A percentile compares a stretch with the other conserved stretches of the same genome.
Evolutionary conservation across 257 asterid species (phyloP).

Genomic region (Lycium ferocissimum): DNA sequence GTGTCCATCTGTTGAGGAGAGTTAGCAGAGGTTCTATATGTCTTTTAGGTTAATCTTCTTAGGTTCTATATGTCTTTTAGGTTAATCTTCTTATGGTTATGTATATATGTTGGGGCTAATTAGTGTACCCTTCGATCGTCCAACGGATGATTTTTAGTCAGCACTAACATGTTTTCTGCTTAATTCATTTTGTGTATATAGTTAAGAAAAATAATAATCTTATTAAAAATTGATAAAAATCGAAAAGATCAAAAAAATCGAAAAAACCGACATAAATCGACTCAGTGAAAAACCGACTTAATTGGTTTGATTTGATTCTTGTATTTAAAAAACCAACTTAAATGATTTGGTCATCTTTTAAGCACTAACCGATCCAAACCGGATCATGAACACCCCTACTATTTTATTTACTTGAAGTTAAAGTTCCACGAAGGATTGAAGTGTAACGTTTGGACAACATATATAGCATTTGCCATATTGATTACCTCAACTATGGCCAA

Average conservation of each 20-base stretch:
- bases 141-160: background rate
- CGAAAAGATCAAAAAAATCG: too few relatives aligned
- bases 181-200: too few relatives aligned
- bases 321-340: too few relatives aligned
- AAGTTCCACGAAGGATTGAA: conserved; percentile 8
- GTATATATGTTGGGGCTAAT: background rate
- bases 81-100: background rate
- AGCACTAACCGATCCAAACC: too few relatives aligned
- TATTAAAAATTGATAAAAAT: too few relatives aligned
- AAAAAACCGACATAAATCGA: too few relatives aligned
- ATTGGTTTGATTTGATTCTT: too few relatives aligned
- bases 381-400: background rate
- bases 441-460: background rate
- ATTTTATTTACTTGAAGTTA: background rate
- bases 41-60: background rate
- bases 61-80: too few relatives aligned
- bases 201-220: too few relatives aligned
- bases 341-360: too few relatives aligned
- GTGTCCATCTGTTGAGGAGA: background rate
- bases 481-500: background rate
- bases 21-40: background rate
- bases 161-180: background rate
- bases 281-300: too few relatives aligned
- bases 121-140: background rate
- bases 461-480: background rate